Conservation (phyloP, 164 flowering plant species). For the Magnolia sinica region DNA sequence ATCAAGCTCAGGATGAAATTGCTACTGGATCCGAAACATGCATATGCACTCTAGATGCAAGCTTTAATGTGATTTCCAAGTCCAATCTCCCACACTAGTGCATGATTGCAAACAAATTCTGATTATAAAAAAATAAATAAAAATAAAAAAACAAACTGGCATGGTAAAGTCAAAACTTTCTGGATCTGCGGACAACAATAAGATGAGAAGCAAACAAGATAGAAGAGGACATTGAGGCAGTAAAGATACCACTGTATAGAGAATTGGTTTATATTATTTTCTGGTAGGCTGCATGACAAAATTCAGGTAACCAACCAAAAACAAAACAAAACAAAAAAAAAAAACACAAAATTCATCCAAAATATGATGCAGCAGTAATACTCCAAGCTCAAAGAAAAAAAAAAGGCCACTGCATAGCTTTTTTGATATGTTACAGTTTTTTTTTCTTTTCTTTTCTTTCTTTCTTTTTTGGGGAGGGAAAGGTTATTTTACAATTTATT, state of each 20-base stretch:
- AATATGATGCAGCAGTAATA: background rate
- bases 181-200: background rate
- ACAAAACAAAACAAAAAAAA: too few relatives aligned
- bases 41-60: background rate
- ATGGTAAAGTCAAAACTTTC: background rate
- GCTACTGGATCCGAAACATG: background rate
- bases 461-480: too few relatives aligned
- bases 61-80: background rate
- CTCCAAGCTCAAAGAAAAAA: background rate
- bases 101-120: background rate
- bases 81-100: background rate
- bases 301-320: too few relatives aligned
- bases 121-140: too few relatives aligned
- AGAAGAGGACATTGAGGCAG: background rate
- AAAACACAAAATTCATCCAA: background rate
- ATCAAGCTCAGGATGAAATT: background rate
- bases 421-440: too few relatives aligned
- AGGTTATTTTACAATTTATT: too few relatives aligned
- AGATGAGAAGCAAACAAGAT: background rate
- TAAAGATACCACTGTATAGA: background rate
- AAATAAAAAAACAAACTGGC: background rate
- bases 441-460: too few relatives aligned
- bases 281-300: background rate
- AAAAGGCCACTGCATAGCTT: background rate
- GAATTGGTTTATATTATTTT: background rate